Conservation (phyloP, 2,329 filamentous ascomycete species). For the Aspergillus caelatus region DNA sequence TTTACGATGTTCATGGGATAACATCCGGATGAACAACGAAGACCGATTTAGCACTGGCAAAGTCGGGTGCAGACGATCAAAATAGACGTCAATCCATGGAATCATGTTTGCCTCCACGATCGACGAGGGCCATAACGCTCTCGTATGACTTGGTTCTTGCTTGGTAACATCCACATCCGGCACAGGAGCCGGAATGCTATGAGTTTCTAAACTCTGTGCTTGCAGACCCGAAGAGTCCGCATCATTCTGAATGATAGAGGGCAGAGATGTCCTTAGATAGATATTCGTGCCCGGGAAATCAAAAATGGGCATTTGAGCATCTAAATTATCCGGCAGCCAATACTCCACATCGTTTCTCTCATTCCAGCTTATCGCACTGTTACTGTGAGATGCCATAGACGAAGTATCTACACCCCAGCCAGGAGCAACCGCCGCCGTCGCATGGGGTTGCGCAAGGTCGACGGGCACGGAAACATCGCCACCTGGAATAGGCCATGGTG, state of each 20-base stretch:
- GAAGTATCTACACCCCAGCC: constrained; percentile 26
- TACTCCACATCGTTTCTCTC: constrained; percentile 36
- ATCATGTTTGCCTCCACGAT: constrained; percentile 47
- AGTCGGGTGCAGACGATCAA: constrained; percentile 48
- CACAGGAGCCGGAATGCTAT: constrained; percentile 22
- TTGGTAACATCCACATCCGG: constrained; percentile 18
- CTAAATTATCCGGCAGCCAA: constrained; percentile 40
- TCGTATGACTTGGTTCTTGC: constrained; percentile 23
- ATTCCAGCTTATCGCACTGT: constrained; percentile 28
- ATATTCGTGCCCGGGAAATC: constrained; percentile 39
- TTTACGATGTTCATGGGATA: constrained; percentile 46
- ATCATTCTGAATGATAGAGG: constrained; percentile 34
- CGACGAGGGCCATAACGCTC: constrained; percentile 40
- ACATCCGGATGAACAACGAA: constrained; percentile 45
- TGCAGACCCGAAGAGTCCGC: constrained; percentile 24
- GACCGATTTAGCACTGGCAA: constrained; percentile 46
- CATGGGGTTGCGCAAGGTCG: constrained; percentile 24
- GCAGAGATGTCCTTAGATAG: constrained; percentile 38
- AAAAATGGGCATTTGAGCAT: constrained; percentile 36
- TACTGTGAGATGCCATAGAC: constrained; percentile 25
- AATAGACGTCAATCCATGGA: constrained; percentile 48
- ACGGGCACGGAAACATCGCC: constrained; percentile 25
- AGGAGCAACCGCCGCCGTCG: constrained; percentile 23
- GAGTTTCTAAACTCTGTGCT: constrained; percentile 21
- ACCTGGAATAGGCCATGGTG: constrained; percentile 24